These are phyloP conservation scores for Cocos nucifera DNA, from an alignment of 176 grass and related monocot species.

Conservation along the genomic window DNA sequence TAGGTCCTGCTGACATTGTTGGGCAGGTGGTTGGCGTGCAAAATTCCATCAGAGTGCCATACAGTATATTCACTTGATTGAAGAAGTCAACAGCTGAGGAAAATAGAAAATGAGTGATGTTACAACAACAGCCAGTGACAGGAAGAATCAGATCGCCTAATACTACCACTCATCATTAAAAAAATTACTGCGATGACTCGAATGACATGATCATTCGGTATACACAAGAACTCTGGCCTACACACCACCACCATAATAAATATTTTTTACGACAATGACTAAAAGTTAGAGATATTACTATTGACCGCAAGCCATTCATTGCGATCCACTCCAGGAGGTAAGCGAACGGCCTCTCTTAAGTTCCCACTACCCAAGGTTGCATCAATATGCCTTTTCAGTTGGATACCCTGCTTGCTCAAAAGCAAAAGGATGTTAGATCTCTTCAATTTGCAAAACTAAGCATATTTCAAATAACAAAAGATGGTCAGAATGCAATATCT, in stretches of 20 bases:
- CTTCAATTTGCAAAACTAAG: slow-evolving; percentile 13
- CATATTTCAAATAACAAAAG: slow-evolving; percentile 21
- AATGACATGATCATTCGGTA: too few relatives aligned
- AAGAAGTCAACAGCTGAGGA: slow-evolving; percentile 87
- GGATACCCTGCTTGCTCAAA: slow-evolving; percentile 40
- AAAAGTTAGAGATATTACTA: slow-evolving; percentile 30
- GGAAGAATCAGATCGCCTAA: too few relatives aligned
- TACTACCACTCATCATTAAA: neutral
- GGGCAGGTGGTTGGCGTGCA: slow-evolving; percentile 82
- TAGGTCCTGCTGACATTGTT: slow-evolving; percentile 85
- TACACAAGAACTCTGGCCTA: too few relatives aligned
- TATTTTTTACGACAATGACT: too few relatives aligned
- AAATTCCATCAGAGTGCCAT: slow-evolving; percentile 78
- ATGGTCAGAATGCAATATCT: neutral
- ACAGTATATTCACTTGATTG: slow-evolving; percentile 88
- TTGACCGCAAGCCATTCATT: slow-evolving; percentile 96
- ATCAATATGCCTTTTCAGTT: slow-evolving; percentile 78
- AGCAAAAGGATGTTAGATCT: neutral
- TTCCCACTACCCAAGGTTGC: slow-evolving; percentile 73
- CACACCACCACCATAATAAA: too few relatives aligned
- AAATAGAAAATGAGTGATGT: slow-evolving; percentile 17
- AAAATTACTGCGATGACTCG: neutral
- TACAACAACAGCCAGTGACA: too few relatives aligned
- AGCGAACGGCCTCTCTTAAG: slow-evolving; percentile 62
- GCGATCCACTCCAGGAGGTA: slow-evolving; percentile 71